Conservation (phyloP, 768 basidiomycete genomes). For the Polyporus arcularius region DNA sequence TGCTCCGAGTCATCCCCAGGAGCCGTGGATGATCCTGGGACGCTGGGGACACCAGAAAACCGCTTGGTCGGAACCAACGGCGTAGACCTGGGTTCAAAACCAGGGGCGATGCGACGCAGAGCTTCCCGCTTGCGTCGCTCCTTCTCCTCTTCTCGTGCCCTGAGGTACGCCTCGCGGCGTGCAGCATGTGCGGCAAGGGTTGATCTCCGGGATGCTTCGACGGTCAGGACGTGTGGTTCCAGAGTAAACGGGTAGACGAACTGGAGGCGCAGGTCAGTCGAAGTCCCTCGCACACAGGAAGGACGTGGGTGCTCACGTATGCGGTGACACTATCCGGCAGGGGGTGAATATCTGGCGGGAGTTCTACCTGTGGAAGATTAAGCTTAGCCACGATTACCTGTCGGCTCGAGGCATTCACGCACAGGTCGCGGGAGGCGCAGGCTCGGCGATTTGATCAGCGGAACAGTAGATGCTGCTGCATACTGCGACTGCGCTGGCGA, state of each 20-base stretch:
- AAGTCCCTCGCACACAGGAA: background rate
- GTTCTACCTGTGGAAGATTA: slow-evolving; percentile 57
- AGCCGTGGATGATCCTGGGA: slow-evolving; percentile 17
- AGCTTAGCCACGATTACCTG: background rate
- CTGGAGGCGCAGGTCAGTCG: slow-evolving; percentile 41
- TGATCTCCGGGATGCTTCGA: slow-evolving; percentile 71
- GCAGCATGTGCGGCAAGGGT: slow-evolving; percentile 66
- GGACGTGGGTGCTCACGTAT: slow-evolving; percentile 58
- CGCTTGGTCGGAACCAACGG: slow-evolving; percentile 58
- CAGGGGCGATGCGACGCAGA: slow-evolving; percentile 77
- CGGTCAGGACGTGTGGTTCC: slow-evolving; percentile 78
- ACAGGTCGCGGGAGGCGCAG: slow-evolving; percentile 85
- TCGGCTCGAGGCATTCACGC: slow-evolving; percentile 19
- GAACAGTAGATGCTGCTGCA: slow-evolving; percentile 70
- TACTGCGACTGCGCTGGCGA: slow-evolving; percentile 53
- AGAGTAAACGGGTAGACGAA: slow-evolving; percentile 97
- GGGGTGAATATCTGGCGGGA: slow-evolving; percentile 92
- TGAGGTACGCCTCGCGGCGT: slow-evolving; percentile 71
- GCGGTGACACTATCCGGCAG: slow-evolving; percentile 87
- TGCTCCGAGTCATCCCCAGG: slow-evolving; percentile 7
- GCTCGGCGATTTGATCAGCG: slow-evolving; percentile 91
- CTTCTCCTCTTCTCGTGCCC: slow-evolving; percentile 75
- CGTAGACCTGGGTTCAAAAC: slow-evolving; percentile 69
- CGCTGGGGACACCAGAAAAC: slow-evolving; percentile 23
- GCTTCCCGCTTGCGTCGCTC: slow-evolving; percentile 63